phyloP scores from a whole-genome alignment of 1,284 basidiomycete species.

The Papiliotrema laurentii region DNA sequence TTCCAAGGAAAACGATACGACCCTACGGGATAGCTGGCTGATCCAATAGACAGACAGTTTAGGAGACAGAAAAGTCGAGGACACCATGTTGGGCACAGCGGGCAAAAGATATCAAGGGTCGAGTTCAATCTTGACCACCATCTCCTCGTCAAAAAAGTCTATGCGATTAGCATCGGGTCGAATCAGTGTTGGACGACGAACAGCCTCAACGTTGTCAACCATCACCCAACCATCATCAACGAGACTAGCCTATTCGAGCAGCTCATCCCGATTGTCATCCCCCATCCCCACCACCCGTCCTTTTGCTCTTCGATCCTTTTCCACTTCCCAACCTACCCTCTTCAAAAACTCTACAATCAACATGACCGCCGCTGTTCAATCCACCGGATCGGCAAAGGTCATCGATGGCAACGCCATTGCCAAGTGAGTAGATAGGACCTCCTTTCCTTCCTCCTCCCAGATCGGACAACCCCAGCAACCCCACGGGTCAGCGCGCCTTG shows the following conservation, averaged over 20 bases:
- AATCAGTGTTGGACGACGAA: neutral
- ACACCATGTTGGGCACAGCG: no score
- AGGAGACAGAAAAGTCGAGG: no score
- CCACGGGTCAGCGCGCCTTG: neutral
- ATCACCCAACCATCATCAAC: neutral
- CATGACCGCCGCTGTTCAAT: constrained; percentile 17
- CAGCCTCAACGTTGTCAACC: neutral
- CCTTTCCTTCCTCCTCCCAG: constrained; percentile 1
- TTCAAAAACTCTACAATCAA: neutral
- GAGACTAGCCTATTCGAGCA: neutral
- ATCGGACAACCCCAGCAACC: neutral
- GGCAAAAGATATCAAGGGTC: neutral
- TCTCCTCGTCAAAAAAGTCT: neutral
- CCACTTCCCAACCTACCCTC: neutral
- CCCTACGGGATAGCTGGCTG: no score
- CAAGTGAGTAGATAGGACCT: constrained; percentile 57
- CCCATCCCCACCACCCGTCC: neutral
- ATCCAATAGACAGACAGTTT: no score
- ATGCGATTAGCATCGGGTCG: neutral
- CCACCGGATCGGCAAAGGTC: constrained; percentile 51
- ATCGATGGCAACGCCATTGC: constrained; percentile 88
- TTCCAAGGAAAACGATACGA: no score
- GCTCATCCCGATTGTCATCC: neutral
- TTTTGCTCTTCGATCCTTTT: neutral
- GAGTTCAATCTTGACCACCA: no score